Evolutionary conservation across 139 green algal species (phyloP), one percentile per base, ranked within the genome.

Genomic region (Pleodorina starrii): DNA sequence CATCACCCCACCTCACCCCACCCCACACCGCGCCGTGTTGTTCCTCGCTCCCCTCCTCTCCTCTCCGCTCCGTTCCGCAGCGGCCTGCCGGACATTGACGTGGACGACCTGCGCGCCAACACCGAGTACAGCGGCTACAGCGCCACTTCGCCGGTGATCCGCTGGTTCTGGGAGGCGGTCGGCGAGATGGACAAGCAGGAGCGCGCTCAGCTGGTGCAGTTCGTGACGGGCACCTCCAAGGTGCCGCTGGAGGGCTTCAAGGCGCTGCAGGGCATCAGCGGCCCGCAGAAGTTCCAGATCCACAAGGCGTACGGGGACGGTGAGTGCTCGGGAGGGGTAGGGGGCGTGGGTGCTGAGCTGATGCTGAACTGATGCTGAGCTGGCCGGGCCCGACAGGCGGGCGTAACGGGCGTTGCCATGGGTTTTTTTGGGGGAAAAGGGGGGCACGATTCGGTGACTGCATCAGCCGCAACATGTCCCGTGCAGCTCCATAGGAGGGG

Each of bases 121-220:
- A 99, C 97, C 9, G 97, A 99, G 92, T 99, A 99, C 95, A 93
- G 63, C 73, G 96, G 97, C 86, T 99, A 96, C 94, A 96, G 83
- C 40, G 77, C 94, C 32, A 91, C 92, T 54, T 92, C 91, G 16
- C 94, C 93, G 40, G 93, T 97, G 23, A 94, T 99, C 36, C 91
- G 94, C 81, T 99, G 97, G 97, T 99, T 99, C 94, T 99, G 98
- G 97, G 96, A 99, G 87, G 88, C 98, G 23, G 96, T 99, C 79
- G 48, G 75, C 0, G 96, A 95, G 54, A 94, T 99, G 90, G 93
- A 95, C 90, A 96, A 96, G 86, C 95, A 99, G 92, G 96, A 99
- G 86, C 84, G 95, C 35, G 97, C 97, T 42, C 93, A 97, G 84
- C 95, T 99, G 92, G 66, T 98, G 83, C 96, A 98, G 93, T 99